These are phyloP conservation scores for Neopestalotiopsis sp. DNA, from an alignment of 2,329 filamentous ascomycete genomes.

Conservation along the genomic window DNA sequence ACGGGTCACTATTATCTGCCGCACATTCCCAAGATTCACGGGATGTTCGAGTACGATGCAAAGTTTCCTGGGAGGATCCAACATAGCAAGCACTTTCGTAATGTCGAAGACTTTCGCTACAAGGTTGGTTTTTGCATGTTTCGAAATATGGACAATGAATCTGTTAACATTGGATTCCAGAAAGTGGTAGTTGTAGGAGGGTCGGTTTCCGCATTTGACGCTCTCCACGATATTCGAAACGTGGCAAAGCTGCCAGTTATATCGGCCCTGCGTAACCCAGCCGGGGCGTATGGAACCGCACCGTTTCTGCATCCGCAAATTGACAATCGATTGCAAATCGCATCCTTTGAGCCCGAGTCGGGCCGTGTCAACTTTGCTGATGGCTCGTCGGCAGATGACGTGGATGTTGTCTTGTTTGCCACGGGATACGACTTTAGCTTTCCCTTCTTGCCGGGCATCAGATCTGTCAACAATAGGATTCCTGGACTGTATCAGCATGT, in stretches of 20 bases:
- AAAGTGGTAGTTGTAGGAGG: conserved; percentile 66
- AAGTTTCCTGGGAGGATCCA: conserved; percentile 52
- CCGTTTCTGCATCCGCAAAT: conserved; percentile 31
- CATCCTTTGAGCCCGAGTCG: conserved; percentile 40
- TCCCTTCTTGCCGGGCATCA: conserved; percentile 61
- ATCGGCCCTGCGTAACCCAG: conserved; percentile 27
- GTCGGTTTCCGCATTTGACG: conserved; percentile 67
- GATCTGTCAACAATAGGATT: conserved; percentile 58
- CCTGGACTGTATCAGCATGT: conserved; percentile 63
- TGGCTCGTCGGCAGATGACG: conserved; percentile 52
- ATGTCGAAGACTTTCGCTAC: conserved; percentile 46
- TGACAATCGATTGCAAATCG: conserved; percentile 44
- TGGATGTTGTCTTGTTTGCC: conserved; percentile 69
- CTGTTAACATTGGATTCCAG: conserved; percentile 35
- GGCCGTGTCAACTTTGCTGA: conserved; percentile 61
- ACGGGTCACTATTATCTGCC: conserved; percentile 66
- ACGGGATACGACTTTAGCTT: conserved; percentile 70
- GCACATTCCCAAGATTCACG: conserved; percentile 51
- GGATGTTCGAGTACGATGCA: conserved; percentile 52
- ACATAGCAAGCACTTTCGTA: conserved; percentile 60
- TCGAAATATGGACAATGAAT: not conserved
- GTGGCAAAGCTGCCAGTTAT: conserved; percentile 26
- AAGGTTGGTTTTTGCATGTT: conserved; percentile 42
- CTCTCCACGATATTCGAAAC: conserved; percentile 34
- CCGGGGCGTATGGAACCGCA: conserved; percentile 31